Evolutionary conservation across 345 rosid genomes (phyloP), one percentile per base, ranked within the genome.

Genomic region (Murraya paniculata): DNA sequence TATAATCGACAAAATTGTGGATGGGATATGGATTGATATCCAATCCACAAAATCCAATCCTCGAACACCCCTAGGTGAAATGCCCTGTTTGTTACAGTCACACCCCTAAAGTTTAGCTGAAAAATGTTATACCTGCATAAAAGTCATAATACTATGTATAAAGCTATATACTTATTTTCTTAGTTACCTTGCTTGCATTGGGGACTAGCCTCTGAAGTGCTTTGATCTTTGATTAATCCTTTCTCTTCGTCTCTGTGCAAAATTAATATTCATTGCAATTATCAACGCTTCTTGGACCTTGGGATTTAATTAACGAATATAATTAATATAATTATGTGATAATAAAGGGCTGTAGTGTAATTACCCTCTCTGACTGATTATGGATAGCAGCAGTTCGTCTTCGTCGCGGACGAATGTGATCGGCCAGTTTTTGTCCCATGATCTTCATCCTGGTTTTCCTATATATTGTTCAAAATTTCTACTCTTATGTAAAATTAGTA

Each of bases 131-230:
- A 16, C 7, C 21, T 18, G 2, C 22, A 5, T 50, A 18, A 18
- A 50, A 16, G 56, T 2, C 50, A 18, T 50, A 18, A 18, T 16
- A 0, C 7, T 50, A 0, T 18, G 18, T 50, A 16, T 14, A 50
- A 50, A 50, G 56, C 56, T 16, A 3, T 4, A 50, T 16, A 18
- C 6, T 21, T 50, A 0, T 10, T 14, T 41, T 41, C 16, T 41
- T 16, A 16, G 58, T 80, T 73, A 90, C 93, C 89, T 90, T 90
- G 69, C 85, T 82, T 73, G 90, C 88, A 77, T 92, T 89, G 27
- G 97, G 97, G 64, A 92, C 91, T 64, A 92, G 81, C 82, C 84
- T 88, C 71, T 92, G 97, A 64, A 92, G 92, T 64, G 91, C 87
- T 84, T 87, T 91, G 87, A 92, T 88, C 86, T 88, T 91, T 92